phyloP scores from a whole-genome alignment of 2,329 filamentous ascomycete species.

The Fusarium sp. region DNA sequence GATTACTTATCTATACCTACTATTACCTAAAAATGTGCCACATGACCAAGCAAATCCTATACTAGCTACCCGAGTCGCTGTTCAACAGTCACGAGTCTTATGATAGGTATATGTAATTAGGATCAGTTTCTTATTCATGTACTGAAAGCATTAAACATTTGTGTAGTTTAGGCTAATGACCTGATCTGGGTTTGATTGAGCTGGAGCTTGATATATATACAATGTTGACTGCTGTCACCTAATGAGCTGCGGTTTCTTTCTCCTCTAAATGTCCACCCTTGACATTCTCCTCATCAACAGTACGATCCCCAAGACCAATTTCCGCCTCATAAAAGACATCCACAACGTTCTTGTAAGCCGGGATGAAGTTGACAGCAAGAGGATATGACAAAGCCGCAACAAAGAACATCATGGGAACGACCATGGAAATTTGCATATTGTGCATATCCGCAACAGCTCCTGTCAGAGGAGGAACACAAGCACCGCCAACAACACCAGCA shows the following conservation, averaged over 20 bases:
- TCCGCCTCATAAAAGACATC: constrained; percentile 65
- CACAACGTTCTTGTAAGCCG: constrained; percentile 70
- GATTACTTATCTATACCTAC: not conserved
- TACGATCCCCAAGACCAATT: constrained; percentile 52
- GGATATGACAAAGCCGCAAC: constrained; percentile 67
- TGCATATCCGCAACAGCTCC: constrained; percentile 74
- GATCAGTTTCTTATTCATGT: not conserved
- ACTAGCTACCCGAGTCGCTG: no score
- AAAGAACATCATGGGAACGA: constrained; percentile 72
- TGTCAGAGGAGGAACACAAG: constrained; percentile 77
- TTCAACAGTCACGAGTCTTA: no score
- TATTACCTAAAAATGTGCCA: no score
- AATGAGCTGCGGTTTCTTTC: constrained; percentile 19
- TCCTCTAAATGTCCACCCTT: constrained; percentile 23
- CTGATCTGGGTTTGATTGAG: not conserved
- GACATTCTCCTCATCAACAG: constrained; percentile 46
- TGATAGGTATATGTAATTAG: not conserved
- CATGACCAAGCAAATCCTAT: not conserved
- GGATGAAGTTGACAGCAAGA: constrained; percentile 73
- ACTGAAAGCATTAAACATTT: not conserved
- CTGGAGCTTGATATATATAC: not conserved
- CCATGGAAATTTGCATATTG: constrained; percentile 71
- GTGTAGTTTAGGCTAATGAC: not conserved
- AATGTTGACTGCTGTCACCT: not conserved
- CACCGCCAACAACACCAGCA: constrained; percentile 77